A percentile compares a stretch with the other conserved stretches of the same genome.
Conservation (phyloP, 139 green algal genomes). For the Astrephomene gubernaculifera region DNA sequence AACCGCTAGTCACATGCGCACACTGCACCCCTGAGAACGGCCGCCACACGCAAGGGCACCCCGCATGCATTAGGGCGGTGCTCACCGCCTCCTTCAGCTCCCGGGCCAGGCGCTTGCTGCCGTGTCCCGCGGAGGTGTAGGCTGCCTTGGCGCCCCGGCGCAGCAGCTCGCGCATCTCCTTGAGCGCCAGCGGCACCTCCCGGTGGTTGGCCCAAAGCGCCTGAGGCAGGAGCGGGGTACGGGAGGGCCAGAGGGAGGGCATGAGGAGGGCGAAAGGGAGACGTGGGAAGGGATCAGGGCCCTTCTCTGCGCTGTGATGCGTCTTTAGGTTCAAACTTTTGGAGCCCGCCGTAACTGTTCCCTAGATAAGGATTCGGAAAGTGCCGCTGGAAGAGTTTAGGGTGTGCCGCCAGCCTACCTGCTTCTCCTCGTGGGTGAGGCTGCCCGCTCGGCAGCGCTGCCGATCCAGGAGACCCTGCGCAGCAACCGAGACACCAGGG, state of each 20-base stretch:
- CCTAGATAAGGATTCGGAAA: no score
- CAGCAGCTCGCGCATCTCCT: neutral
- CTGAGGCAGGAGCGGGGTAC: neutral
- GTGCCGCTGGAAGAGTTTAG: no score
- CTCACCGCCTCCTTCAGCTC: slow-evolving; percentile 12
- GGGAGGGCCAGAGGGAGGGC: neutral
- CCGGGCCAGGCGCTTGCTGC: neutral
- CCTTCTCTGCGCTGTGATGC: no score
- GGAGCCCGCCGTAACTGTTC: no score
- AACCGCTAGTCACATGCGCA: no score
- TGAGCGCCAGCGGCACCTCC: slow-evolving; percentile 16
- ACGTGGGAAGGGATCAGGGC: neutral
- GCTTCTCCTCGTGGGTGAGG: slow-evolving; percentile 28
- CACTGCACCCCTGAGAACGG: no score
- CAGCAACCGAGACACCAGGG: neutral
- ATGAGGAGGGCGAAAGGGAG: neutral
- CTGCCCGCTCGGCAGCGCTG: neutral
- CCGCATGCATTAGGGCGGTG: no score
- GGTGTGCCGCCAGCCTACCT: no score
- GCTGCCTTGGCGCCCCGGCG: neutral
- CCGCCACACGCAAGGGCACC: no score
- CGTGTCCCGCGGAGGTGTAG: neutral
- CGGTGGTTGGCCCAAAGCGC: slow-evolving; percentile 11
- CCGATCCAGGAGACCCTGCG: slow-evolving; percentile 8
- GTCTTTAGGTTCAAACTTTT: no score